Base-by-base conservation (phyloP, 2,329 filamentous ascomycete genomes). In the Cladophialophora carrionii region DNA sequence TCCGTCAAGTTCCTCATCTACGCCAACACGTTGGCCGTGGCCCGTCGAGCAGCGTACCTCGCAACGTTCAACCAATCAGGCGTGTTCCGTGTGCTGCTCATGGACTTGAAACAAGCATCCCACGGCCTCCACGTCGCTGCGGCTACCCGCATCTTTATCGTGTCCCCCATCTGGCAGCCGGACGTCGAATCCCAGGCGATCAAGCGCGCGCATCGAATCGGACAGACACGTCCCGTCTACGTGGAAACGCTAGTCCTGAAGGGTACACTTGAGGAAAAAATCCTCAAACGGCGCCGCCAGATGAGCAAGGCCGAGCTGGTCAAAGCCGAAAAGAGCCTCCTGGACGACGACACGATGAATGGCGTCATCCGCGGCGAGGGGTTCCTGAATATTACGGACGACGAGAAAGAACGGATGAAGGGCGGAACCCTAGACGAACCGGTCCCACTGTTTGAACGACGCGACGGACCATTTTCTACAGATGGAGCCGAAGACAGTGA, bases 41-140 rank as follows among this genome's bases (percentile, higher is more conserved):
- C 84, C 12, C 83, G 86, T 4, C 86, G 90, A 63, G 86, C 89
- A 0, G 85, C 89, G 72, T 96, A 96, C 72, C 85, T 97, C 0
- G 85, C 87, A 0, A 85, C 88, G 0, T 97, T 97, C 77, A 91
- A 93, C 68, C 80, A 88, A 49, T 87, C 86, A 20, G 78, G 83
- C 0, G 83, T 84, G 7, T 87, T 93, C 62, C 85, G 91, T 5
- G 91, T 97, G 0, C 80, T 97, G 1, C 82, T 97, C 1, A 96
- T 97, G 89, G 92, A 96, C 73, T 85, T 97, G n/a, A 87, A 86
- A 1, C 91, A 95, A 74, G 93, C 93, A 32, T 91, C 93, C 0
- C 91, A 93, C 67, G 94, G 94, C 0, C 82, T 98, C 0, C 93
- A 97, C 74, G 87, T 97, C 76, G 88, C 88, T 58, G 87, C 86